Evolutionary conservation across 2,329 filamentous ascomycete genomes (phyloP), one percentile per base, ranked within the genome.

Genomic region (Aspergillus proliferans): DNA sequence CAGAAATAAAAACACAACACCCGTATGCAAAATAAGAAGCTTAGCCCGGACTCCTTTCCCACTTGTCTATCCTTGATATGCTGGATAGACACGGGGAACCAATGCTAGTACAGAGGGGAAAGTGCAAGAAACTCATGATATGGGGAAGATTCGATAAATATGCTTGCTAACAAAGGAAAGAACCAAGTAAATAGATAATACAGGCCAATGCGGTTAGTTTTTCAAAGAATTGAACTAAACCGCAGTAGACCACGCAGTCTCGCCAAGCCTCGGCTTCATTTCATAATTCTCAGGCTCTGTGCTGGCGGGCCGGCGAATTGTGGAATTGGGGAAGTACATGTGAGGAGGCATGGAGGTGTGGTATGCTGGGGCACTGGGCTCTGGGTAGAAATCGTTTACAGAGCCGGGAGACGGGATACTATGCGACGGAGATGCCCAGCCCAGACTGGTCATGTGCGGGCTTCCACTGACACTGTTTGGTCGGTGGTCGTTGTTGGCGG

Each of bases 401-500:
- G 80, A 82, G 41, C 79, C 81, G 41, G 90, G 86, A 7, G 86
- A 85, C 8, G 86, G 83, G 56, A 89, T 83, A 28, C 80, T 79
- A 57, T 91, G 87, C 2, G 84, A 82, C 3, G 90, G 90, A 4
- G 90, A 94, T 57, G 89, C 87, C 91, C 92, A 96, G 47, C 88
- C 87, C 53, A 88, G 79, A 52, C 79, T 83, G 53, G 74, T 72
- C 83, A 95, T 88, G 68, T 96, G 91, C 45, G 92, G 91, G 68
- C 90, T 95, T 47, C 87, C 87, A 49, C 76, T 83, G n/a, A 81
- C 85, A 64, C 88, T 95, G 45, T 80, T 82, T 2, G 82, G 76
- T 59, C 86, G 84, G 51, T 87, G 85, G 65, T 92, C 88, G 53
- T 88, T 80, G 67, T 82, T 91, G 22, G 83, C 76, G 12, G 91